Base-by-base conservation (phyloP, 345 rosid species). In the Eucalyptus paniculata region DNA sequence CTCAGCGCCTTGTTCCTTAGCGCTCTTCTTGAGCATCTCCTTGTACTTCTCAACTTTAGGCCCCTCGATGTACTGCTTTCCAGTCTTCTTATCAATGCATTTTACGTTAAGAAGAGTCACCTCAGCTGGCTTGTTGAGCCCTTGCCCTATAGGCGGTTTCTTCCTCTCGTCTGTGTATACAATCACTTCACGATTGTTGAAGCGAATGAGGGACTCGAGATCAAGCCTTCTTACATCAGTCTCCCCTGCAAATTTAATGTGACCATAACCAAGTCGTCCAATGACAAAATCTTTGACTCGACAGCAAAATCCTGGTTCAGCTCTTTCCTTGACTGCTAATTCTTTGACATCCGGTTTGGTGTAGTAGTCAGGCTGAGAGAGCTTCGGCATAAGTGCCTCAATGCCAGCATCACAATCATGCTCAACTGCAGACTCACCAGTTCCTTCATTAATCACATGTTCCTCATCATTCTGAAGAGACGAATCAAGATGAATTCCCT, bases 101-200 rank as follows among this genome's bases (percentile, higher is more conserved):
- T 95, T 98, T 67, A 98, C 94, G 92, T 97, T 97, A n/a, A 97
- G 96, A 87, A 98, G 96, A 15, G 98, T 97, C 34, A 97, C 98
- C 92, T 95, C 99, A 6, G 99, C 99, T 14, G 99, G 96, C 91
- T 98, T 96, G 50, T 98, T 98, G 53, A 97, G 94, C 44, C 99
- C 99, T 90, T 98, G 93, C 65, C 99, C 99, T 23, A 95, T 94
- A 12, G 97, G 96, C 6, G 98, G 99, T 90, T 96, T 98, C 91
- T 95, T 92, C 92, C 94, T 93, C 87, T 97, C 99, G 72, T 98
- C 99, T 94, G 94, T 91, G 94, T 98, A 98, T n/a, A 98, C 99
- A 53, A 96, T 93, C 92, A 97, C 99, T 92, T 97, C 99, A 16
- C 96, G 88, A 88, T 95, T 94, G 91, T 95, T 93, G 90, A 98